Conservation (phyloP, 2,329 filamentous ascomycete species). For the Neonectria sp. region DNA sequence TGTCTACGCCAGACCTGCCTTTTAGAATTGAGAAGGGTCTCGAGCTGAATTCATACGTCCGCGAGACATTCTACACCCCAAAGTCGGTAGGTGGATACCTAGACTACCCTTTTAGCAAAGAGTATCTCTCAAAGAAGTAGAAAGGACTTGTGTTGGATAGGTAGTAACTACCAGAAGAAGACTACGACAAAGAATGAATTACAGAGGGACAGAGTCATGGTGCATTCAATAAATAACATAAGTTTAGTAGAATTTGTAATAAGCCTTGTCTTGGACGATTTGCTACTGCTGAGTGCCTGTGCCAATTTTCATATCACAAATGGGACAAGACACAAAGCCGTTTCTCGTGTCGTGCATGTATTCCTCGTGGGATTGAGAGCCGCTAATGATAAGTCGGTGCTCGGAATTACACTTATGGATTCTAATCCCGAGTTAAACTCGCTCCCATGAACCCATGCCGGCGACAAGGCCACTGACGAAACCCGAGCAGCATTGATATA, state of each 20-base stretch:
- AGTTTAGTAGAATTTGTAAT: too few relatives aligned
- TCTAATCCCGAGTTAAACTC: neutral
- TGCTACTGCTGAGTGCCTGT: too few relatives aligned
- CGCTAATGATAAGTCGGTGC: neutral
- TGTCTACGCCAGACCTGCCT: slow-evolving; percentile 14
- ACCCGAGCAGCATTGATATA: neutral
- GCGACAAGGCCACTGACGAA: neutral
- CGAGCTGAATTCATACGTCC: slow-evolving; percentile 3
- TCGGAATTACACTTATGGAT: neutral
- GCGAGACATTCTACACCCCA: slow-evolving; percentile 11
- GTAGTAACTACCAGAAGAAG: too few relatives aligned
- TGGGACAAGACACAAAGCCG: too few relatives aligned
- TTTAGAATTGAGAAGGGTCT: slow-evolving; percentile 6
- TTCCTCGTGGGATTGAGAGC: neutral
- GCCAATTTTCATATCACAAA: too few relatives aligned
- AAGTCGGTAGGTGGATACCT: slow-evolving; percentile 3
- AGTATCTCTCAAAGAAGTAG: neutral
- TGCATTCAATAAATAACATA: too few relatives aligned
- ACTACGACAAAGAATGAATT: too few relatives aligned
- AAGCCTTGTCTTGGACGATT: too few relatives aligned
- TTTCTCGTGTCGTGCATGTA: neutral
- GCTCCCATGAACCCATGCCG: neutral
- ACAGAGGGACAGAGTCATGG: too few relatives aligned
- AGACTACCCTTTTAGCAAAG: slow-evolving; percentile 14
- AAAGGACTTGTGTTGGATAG: neutral